Evolutionary conservation across 179 eudicot species (phyloP), one percentile per base, ranked within the genome.

Genomic region (Beta lomatogona): DNA sequence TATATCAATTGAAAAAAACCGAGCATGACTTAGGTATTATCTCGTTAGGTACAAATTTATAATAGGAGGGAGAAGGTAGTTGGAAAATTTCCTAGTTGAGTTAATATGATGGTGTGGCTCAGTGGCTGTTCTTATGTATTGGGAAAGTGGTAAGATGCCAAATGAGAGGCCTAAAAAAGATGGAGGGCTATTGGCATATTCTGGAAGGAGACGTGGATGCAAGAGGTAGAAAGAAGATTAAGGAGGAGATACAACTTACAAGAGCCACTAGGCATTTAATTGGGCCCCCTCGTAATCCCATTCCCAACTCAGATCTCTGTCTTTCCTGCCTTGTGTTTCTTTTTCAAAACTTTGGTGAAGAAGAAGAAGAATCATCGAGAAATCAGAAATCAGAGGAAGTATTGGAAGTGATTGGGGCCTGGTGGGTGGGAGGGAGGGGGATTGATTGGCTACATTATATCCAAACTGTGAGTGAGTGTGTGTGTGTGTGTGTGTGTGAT

Each of bases 131-230:
- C 52, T 48, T 9, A 48, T 5, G 52, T 48, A 48, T 48, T 48
- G 52, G 52, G 52, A 48, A 48, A 48, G 6, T 48, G 52, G 52
- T 48, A 48, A 48, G 52, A 48, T 48, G 52, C 52, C 52, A 48
- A 48, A 48, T 54, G 58, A 54, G 14, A 2, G 58, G 16, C 58
- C 16, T 59, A 16, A 6, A 59, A 25, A 2, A 12, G 44, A 65
- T 65, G 45, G 25, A 28, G 28, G 70, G 70, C 44, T 65, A 65
- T 12, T 25, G 5, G 15, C 45, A 25, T 65, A 65, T 25, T 65
- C 18, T 65, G 18, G 28, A 12, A 25, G 58, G 79, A 77, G 71
- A 77, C 79, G 71, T 77, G 71, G 71, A 64, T 6, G 58, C 58
- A 63, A 19, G 15, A n/a, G 50, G 44, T 16, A 6, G 46, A 53